Evolutionary conservation across 116 monocot genomes (phyloP), one percentile per base, ranked within the genome.

Genomic region (Zostera marina): DNA sequence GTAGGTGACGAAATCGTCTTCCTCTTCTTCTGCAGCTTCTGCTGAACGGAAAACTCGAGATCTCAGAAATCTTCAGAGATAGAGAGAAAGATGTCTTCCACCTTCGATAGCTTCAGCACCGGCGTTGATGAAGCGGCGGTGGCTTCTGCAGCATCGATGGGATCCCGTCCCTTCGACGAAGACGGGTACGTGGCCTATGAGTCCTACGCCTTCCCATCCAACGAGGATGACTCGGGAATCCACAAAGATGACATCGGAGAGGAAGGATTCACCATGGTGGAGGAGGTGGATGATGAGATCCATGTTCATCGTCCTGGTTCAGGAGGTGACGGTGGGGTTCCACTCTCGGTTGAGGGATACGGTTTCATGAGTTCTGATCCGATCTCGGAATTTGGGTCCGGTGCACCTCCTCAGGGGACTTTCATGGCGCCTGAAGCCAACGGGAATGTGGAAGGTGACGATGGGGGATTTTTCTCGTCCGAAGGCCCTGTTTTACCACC

Each of bases 61-160:
- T 41, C 58, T n/a, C 42, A 14, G 10, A 26, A 14, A 25, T 26
- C 54, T 11, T 14, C n/a, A 38, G 16, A 39, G 58, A 23, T n/a
- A 17, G 10, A 3, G 41, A 12, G 58, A 55, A 55, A 38, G 49
- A 82, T 82, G 82, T 71, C 81, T 13, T 73, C 77, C 62, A 49
- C 74, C 17, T 82, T 82, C 78, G 78, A 82, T 63, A 53, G 61
- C 44, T 82, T 81, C 68, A 58, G 77, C 77, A 62, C 56, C 73
- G 73, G 79, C 64, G 70, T 65, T 47, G 79, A 70, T 12, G 71
- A 68, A 19, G 23, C 41, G 3, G 44, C 22, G 53, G 43, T 41
- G 23, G 44, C 22, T n/a, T 17, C 32, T 25, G 44, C 48, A 44
- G 65, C 60, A 32, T 32, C 32, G 32, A 32, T 32, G 32, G 32